Conservation (phyloP, 176 grass and related monocot genomes). For the Coix lacrymajobi region DNA sequence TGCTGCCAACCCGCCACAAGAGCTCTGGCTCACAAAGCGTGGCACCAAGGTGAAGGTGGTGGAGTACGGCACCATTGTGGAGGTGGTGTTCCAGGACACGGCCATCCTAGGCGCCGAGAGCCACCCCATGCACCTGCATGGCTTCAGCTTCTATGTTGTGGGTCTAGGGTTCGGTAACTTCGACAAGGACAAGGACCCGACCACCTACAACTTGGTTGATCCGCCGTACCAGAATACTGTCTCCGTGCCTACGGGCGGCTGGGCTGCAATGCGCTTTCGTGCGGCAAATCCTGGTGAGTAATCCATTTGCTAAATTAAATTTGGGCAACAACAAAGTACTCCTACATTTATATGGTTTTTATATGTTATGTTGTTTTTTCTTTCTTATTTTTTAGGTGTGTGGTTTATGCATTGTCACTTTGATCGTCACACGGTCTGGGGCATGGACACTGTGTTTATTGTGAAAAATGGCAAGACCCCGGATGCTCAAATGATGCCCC, state of each 20-base stretch:
- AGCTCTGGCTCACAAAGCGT: not conserved
- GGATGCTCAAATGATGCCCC: conserved; percentile 24
- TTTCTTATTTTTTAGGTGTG: conserved; percentile 25
- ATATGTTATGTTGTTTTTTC: not conserved
- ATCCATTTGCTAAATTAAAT: not conserved
- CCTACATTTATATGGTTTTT: not conserved
- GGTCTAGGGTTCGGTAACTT: conserved; percentile 17
- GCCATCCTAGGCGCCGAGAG: conserved; percentile 8
- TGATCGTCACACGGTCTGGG: conserved; percentile 52
- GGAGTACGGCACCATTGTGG: conserved; percentile 44
- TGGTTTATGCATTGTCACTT: conserved; percentile 87
- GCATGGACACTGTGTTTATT: conserved; percentile 71
- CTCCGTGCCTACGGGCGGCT: conserved; percentile 14
- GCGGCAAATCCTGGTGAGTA: conserved; percentile 29
- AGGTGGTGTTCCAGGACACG: conserved; percentile 38
- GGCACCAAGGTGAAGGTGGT: conserved; percentile 68
- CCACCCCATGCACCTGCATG: conserved; percentile 47
- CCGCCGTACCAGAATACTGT: conserved; percentile 22
- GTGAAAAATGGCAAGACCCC: conserved; percentile 51
- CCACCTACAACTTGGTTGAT: conserved; percentile 18
- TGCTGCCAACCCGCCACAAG: not conserved
- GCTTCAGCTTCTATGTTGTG: conserved; percentile 30
- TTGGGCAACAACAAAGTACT: not conserved
- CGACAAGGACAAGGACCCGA: not conserved
- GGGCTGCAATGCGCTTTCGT: conserved; percentile 30